Percentiles rank a stretch among this genome's conserved stretches.
Evolutionary conservation across 169 alveolate species (phyloP).

Genomic region (Plasmodium falciparum): DNA sequence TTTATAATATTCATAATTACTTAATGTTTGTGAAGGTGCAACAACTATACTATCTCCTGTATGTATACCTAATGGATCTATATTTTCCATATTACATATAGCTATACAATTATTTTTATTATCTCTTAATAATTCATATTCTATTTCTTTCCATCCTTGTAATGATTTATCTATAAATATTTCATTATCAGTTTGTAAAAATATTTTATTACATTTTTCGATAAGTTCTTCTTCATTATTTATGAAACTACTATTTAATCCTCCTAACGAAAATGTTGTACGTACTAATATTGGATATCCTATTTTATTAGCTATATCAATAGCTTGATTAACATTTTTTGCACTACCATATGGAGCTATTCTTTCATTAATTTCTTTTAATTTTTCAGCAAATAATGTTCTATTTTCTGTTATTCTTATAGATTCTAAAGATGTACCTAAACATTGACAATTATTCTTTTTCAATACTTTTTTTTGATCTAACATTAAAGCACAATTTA

Average conservation of each 20-base stretch:
- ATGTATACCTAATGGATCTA: conserved; percentile 93
- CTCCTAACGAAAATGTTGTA: conserved; percentile 89
- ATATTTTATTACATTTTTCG: conserved; percentile 79
- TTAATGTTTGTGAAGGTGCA: conserved; percentile 93
- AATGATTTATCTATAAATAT: conserved; percentile 91
- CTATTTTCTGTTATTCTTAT: conserved; percentile 91
- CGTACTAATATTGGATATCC: conserved; percentile 93
- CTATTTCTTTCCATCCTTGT: conserved; percentile 93
- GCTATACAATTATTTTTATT: conserved; percentile 91
- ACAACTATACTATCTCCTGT: conserved; percentile 94
- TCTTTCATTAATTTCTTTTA: conserved; percentile 88
- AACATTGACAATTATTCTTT: conserved; percentile 83
- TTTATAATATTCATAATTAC: conserved; percentile 87
- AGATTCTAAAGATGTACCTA: conserved; percentile 86
- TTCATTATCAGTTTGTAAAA: conserved; percentile 82
- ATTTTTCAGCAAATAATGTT: conserved; percentile 86
- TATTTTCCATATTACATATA: conserved; percentile 93
- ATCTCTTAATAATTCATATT: conserved; percentile 92
- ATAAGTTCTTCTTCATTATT: conserved; percentile 86
- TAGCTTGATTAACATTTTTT: conserved; percentile 81
- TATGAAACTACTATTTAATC: conserved; percentile 90
- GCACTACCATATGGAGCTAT: conserved; percentile 89
- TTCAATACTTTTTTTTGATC: conserved; percentile 84
- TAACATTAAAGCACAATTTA: conserved; percentile 90
- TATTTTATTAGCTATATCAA: conserved; percentile 84